phyloP scores from a whole-genome alignment of 805 yeast species.

The Candida ficus region DNA sequence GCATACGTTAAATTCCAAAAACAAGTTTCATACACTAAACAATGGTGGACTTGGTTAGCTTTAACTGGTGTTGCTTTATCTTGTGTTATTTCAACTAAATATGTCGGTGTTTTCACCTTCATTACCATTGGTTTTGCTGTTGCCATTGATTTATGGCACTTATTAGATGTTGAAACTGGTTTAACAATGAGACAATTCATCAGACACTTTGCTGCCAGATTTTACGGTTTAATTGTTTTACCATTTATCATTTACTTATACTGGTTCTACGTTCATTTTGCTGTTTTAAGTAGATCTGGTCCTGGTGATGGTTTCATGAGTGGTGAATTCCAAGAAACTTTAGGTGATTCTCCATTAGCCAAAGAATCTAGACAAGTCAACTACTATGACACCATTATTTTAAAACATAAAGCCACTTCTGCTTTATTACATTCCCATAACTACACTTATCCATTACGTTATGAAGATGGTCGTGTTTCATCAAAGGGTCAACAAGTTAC shows the following conservation, averaged over 20 bases:
- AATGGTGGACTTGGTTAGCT: conserved; percentile 87
- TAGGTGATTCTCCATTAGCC: conserved; percentile 77
- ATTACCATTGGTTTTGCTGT: conserved; percentile 86
- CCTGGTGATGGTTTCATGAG: conserved; percentile 96
- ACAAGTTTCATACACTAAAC: conserved; percentile 52
- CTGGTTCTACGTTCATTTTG: conserved; percentile 92
- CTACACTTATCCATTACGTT: conserved; percentile 73
- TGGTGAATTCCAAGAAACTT: conserved; percentile 89
- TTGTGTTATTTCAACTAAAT: conserved; percentile 90
- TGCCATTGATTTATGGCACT: conserved; percentile 77
- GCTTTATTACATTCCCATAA: conserved; percentile 83
- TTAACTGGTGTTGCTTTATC: conserved; percentile 84
- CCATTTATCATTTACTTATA: conserved; percentile 80
- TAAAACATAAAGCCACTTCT: conserved; percentile 75
- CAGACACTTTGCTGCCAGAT: conserved; percentile 72
- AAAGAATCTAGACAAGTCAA: conserved; percentile 65
- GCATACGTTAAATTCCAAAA: conserved; percentile 77
- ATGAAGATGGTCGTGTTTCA: conserved; percentile 93
- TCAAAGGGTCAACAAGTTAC: conserved; percentile 96
- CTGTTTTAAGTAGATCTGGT: conserved; percentile 77
- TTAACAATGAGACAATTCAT: conserved; percentile 49
- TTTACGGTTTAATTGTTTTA: conserved; percentile 62
- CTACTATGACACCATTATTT: conserved; percentile 69
- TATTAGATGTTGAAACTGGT: conserved; percentile 69
- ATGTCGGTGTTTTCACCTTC: conserved; percentile 93